Conservation (phyloP, 225 moss, liverwort and hornwort species). For the Takakia lepidozioides region DNA sequence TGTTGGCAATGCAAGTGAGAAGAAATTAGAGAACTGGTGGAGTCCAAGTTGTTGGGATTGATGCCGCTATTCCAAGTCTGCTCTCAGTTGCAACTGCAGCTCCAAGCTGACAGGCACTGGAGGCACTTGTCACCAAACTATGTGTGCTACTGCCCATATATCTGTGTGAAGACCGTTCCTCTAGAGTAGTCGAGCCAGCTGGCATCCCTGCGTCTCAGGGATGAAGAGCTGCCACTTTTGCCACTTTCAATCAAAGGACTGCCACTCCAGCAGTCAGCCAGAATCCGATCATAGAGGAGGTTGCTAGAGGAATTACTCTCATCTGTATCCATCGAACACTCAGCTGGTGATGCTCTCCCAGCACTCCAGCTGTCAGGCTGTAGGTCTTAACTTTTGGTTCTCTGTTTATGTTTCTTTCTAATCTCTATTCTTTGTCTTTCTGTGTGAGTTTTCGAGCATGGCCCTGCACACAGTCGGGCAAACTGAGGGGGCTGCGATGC, state of each 20-base stretch:
- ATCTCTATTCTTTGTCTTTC: too few relatives aligned
- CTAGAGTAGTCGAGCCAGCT: slow-evolving; percentile 27
- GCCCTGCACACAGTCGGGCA: slow-evolving; percentile 56
- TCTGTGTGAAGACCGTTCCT: slow-evolving; percentile 51
- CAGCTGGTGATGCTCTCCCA: slow-evolving; percentile 29
- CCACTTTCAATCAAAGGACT: slow-evolving; percentile 34
- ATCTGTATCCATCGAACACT: slow-evolving; percentile 52
- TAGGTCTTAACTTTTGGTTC: too few relatives aligned
- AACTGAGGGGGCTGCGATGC: slow-evolving; percentile 35
- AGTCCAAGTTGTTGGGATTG: slow-evolving; percentile 30
- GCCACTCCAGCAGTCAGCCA: slow-evolving; percentile 25
- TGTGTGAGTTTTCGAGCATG: too few relatives aligned
- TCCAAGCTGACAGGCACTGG: slow-evolving; percentile 22
- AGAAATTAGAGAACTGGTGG: slow-evolving; percentile 23
- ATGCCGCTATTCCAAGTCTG: slow-evolving; percentile 44
- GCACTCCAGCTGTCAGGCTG: slow-evolving; percentile 45
- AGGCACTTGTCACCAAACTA: slow-evolving; percentile 27
- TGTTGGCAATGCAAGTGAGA: slow-evolving; percentile 28
- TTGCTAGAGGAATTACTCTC: slow-evolving; percentile 42
- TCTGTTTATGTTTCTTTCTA: too few relatives aligned
- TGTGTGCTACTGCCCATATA: slow-evolving; percentile 39
- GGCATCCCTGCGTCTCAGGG: slow-evolving; percentile 46
- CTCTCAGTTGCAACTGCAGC: slow-evolving; percentile 32
- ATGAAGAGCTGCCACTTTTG: slow-evolving; percentile 40
- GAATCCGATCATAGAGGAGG: slow-evolving; percentile 46